Evolutionary conservation across 805 yeast genomes (phyloP).

Genomic region (Cyberlindnera samutprakarnensis): DNA sequence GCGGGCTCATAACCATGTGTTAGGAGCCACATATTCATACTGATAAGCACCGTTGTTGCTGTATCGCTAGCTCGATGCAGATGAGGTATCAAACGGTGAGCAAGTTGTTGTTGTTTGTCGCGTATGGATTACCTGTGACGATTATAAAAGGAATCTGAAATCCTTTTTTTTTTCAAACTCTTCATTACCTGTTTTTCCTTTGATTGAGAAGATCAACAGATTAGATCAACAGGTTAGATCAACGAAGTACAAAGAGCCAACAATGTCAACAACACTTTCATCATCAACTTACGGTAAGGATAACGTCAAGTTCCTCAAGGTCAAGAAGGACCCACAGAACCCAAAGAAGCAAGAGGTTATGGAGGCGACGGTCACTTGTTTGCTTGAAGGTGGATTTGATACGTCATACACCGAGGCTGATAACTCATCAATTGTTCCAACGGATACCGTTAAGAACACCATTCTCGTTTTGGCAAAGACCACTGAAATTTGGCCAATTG

Average conservation of each 20-base stretch:
- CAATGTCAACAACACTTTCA: conserved; percentile 22
- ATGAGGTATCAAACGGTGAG: no score
- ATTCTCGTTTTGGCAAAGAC: conserved; percentile 76
- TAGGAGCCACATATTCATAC: no score
- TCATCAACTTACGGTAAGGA: conserved; percentile 82
- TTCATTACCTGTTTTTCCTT: no score
- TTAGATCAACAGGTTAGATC: no score
- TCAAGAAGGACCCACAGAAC: conserved; percentile 66
- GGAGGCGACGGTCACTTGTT: conserved; percentile 74
- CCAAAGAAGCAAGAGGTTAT: conserved; percentile 73
- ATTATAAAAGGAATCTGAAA: no score
- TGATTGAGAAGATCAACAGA: no score
- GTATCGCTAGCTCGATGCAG: no score
- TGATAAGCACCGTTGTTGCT: no score
- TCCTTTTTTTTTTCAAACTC: no score
- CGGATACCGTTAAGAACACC: conserved; percentile 90
- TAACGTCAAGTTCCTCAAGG: conserved; percentile 88
- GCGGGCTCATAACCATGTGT: no score
- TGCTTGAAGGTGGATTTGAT: conserved; percentile 75
- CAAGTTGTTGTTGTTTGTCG: no score
- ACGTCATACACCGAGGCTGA: conserved; percentile 81
- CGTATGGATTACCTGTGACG: no score
- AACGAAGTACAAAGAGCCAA: conserved; percentile 1
- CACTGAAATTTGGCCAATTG: conserved; percentile 84
- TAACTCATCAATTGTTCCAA: conserved; percentile 84